These are phyloP conservation scores for Tolypocladium paradoxum DNA, from an alignment of 2,329 filamentous ascomycete species.

Conservation along the genomic window DNA sequence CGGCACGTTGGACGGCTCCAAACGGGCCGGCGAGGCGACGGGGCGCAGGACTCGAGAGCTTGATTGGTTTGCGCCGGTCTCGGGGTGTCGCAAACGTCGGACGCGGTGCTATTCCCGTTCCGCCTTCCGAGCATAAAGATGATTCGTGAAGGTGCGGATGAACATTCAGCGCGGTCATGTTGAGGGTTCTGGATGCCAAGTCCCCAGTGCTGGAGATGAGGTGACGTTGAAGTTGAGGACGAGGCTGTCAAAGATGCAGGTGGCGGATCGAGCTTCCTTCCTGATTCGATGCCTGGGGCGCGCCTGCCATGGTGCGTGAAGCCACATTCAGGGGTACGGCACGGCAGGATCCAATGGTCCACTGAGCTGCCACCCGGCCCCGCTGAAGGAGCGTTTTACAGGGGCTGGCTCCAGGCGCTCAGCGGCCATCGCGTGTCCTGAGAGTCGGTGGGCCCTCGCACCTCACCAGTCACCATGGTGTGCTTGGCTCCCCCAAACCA, in stretches of 20 bases:
- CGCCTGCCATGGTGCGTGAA: neutral
- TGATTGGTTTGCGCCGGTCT: neutral
- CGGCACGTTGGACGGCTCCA: conserved; percentile 13
- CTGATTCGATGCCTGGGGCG: neutral
- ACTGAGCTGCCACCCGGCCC: neutral
- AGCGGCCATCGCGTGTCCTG: neutral
- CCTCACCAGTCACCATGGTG: neutral
- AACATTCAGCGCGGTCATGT: too few species aligned
- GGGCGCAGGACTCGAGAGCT: neutral
- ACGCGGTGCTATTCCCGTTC: neutral
- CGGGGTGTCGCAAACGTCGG: neutral
- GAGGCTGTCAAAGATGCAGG: neutral
- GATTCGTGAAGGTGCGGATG: neutral
- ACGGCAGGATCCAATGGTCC: neutral
- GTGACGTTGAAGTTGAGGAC: neutral
- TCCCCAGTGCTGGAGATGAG: neutral
- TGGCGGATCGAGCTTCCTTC: neutral
- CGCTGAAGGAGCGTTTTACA: neutral
- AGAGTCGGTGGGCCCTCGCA: too few species aligned
- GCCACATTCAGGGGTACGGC: neutral
- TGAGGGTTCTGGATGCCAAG: neutral
- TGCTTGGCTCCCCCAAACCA: neutral
- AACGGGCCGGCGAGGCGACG: conserved; percentile 8
- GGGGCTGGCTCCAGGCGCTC: neutral
- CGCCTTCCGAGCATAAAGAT: neutral